phyloP scores from a whole-genome alignment of 306 rosid species.

The Glycyrrhiza uralensis region DNA sequence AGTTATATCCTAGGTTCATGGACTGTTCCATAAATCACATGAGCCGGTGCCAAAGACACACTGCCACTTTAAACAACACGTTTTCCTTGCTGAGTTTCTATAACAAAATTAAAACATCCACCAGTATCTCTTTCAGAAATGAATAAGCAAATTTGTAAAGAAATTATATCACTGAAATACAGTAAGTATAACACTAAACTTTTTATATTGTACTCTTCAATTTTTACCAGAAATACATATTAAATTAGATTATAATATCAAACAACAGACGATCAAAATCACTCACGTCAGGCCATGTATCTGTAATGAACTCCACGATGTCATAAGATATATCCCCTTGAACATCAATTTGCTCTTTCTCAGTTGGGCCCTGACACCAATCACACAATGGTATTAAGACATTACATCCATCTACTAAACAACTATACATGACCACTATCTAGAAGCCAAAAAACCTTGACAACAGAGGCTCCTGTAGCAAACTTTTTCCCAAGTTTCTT shows the following conservation, averaged over 20 bases:
- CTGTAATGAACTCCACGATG: constrained; percentile 90
- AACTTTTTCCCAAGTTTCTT: constrained; percentile 98
- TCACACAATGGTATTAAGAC: constrained; percentile 28
- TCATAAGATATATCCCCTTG: constrained; percentile 97
- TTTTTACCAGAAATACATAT: not conserved
- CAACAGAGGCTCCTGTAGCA: constrained; percentile 99
- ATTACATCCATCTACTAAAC: constrained; percentile 12
- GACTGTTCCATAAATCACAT: constrained; percentile 16
- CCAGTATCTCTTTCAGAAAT: not conserved
- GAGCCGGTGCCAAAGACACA: not conserved
- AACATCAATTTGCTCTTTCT: constrained; percentile 98
- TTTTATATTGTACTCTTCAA: not conserved
- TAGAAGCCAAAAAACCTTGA: constrained; percentile 58
- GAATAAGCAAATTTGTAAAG: not conserved
- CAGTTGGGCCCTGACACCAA: constrained; percentile 87
- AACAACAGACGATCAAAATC: constrained; percentile 2
- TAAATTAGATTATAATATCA: not conserved
- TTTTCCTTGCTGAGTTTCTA: not conserved
- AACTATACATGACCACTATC: not conserved
- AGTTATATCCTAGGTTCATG: not conserved
- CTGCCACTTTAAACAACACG: not conserved
- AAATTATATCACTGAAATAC: constrained; percentile 1
- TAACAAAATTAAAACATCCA: constrained; percentile 1
- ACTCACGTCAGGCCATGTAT: constrained; percentile 92
- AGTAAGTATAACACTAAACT: not conserved